phyloP scores from a whole-genome alignment of 2,329 filamentous ascomycete species.

The Colletotrichum sp. region DNA sequence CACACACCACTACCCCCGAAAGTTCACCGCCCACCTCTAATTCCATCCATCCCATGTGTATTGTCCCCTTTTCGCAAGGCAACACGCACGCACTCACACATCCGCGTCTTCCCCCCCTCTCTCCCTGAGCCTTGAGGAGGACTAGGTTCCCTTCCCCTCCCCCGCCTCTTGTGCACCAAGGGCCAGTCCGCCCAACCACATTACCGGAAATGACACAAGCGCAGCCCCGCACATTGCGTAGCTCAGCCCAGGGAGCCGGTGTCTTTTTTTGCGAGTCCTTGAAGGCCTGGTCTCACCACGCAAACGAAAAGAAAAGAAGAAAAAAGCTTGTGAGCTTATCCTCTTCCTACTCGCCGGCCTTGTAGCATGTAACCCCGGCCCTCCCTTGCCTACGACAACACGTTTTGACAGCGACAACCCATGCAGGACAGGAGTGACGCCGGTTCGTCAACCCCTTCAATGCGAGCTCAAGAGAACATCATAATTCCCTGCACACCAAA shows the following conservation, averaged over 20 bases:
- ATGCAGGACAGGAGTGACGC: not conserved
- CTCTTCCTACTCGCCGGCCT: not conserved
- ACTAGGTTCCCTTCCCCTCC: not conserved
- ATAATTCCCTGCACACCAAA: not conserved
- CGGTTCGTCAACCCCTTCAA: not conserved
- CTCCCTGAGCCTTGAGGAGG: too few species aligned
- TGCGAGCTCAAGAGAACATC: not conserved
- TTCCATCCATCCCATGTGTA: not conserved
- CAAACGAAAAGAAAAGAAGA: not conserved
- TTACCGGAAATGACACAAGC: not conserved
- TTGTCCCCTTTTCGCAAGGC: not conserved
- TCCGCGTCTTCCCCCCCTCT: not conserved
- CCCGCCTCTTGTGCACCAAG: not conserved
- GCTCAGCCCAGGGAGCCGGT: not conserved
- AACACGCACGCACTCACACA: not conserved
- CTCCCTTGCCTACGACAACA: not conserved
- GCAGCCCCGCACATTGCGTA: not conserved
- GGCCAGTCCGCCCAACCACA: not conserved
- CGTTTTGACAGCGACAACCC: not conserved
- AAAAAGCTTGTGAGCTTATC: slow-evolving; percentile 4
- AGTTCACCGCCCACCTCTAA: not conserved
- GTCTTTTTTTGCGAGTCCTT: not conserved
- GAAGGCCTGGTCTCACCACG: not conserved
- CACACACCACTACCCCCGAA: not conserved
- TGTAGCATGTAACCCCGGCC: not conserved